These are phyloP conservation scores for Trebouxia sp. DNA, from an alignment of 139 green algal species.

Conservation along the genomic window DNA sequence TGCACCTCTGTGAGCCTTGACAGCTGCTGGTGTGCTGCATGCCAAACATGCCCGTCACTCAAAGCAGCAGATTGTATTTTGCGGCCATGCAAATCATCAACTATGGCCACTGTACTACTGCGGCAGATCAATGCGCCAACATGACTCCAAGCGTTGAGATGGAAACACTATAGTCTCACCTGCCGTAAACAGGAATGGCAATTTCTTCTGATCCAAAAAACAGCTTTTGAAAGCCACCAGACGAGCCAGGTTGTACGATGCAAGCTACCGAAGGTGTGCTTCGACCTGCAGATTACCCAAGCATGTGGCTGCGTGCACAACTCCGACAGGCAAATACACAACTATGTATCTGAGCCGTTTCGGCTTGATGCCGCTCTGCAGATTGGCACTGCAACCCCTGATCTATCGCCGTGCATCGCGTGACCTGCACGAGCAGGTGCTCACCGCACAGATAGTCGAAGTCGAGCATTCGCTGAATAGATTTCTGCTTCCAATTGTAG, in stretches of 20 bases:
- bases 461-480: conserved; percentile 92
- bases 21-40: conserved; percentile 72
- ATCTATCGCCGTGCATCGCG: too few relatives aligned
- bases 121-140: not conserved
- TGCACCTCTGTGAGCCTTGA: conserved; percentile 70
- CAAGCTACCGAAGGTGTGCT: conserved; percentile 82
- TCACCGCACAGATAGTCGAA: conserved; percentile 92
- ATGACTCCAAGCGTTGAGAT: not conserved
- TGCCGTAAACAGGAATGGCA: conserved; percentile 81
- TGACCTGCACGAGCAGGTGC: too few relatives aligned
- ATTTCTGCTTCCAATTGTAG: conserved; percentile 88
- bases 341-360: too few relatives aligned
- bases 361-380: too few relatives aligned
- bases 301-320: not conserved
- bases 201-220: conserved; percentile 93
- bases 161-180: conserved; percentile 34
- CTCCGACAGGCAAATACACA: too few relatives aligned
- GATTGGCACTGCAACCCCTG: too few relatives aligned
- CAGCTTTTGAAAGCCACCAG: conserved; percentile 89
- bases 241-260: conserved; percentile 80
- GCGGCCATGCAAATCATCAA: too few relatives aligned
- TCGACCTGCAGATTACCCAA: conserved; percentile 52
- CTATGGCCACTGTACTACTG: too few relatives aligned
- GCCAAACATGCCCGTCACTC: too few relatives aligned
- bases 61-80: too few relatives aligned